These are phyloP conservation scores for Pouteria campechiana DNA, from an alignment of 179 eudicot genomes.

Conservation along the genomic window DNA sequence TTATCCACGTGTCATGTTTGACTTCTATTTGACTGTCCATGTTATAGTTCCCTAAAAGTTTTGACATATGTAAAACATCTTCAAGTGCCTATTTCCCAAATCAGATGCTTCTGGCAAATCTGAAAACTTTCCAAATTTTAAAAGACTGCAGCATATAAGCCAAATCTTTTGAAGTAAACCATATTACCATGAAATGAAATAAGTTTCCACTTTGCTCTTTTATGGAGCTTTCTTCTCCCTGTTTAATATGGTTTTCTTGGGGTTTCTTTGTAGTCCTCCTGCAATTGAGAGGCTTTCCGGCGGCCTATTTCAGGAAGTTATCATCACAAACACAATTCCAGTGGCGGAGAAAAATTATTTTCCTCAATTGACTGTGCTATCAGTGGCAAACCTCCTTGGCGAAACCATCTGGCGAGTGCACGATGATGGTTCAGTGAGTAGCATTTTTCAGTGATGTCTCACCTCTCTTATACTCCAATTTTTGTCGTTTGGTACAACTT, in stretches of 20 bases:
- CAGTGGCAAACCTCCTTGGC: slow-evolving; percentile 83
- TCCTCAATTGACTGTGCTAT: slow-evolving; percentile 82
- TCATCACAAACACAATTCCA: slow-evolving; percentile 84
- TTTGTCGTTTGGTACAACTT: no score
- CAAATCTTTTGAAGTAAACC: no score
- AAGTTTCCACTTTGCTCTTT: no score
- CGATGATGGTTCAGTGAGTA: slow-evolving; percentile 80
- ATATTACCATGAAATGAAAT: no score
- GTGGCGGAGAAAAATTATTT: slow-evolving; percentile 62
- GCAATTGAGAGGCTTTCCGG: slow-evolving; percentile 88
- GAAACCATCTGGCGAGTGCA: slow-evolving; percentile 97
- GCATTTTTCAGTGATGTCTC: slow-evolving; percentile 67
- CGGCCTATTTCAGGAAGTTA: slow-evolving; percentile 88
- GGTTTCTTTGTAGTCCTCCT: slow-evolving; percentile 59
- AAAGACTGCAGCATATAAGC: no score
- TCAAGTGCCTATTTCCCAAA: no score
- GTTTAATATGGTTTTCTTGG: background rate
- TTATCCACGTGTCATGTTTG: no score
- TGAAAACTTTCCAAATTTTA: no score
- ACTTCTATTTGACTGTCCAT: no score
- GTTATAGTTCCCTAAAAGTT: no score
- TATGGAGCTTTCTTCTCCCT: background rate
- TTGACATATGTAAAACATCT: no score
- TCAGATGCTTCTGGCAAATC: no score
- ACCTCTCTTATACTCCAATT: background rate